Conservation (phyloP, 148 eudicot species). For the Vaccinium myrtillus region DNA sequence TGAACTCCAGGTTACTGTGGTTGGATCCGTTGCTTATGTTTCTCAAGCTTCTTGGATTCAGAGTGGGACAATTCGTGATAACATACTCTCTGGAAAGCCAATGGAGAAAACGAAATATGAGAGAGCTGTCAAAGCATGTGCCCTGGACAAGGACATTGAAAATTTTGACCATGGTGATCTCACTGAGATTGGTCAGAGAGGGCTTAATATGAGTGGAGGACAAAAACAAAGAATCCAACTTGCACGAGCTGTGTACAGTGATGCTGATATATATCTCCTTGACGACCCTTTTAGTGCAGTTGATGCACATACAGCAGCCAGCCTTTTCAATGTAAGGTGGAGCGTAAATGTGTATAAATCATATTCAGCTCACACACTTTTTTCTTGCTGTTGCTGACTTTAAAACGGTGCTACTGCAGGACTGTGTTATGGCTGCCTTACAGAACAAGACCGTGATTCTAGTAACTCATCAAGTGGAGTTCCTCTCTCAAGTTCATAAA, state of each 20-base stretch:
- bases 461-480: slow-evolving; percentile 79
- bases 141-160: slow-evolving; percentile 50
- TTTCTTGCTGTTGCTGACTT: not conserved
- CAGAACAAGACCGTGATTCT: slow-evolving; percentile 48
- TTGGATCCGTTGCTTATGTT: slow-evolving; percentile 61
- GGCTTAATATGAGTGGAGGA: slow-evolving; percentile 64
- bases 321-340: slow-evolving; percentile 44
- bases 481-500: slow-evolving; percentile 53
- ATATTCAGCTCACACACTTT: not conserved
- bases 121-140: slow-evolving; percentile 43
- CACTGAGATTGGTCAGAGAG: slow-evolving; percentile 67
- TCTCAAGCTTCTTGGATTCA: slow-evolving; percentile 61
- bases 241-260: slow-evolving; percentile 58
- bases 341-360: not conserved
- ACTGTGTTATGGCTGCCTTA: slow-evolving; percentile 58
- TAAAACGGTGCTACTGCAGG: slow-evolving; percentile 33
- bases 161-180: slow-evolving; percentile 48
- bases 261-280: slow-evolving; percentile 63
- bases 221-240: slow-evolving; percentile 66
- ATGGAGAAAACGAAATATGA: slow-evolving; percentile 47
- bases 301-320: slow-evolving; percentile 63
- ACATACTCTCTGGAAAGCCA: slow-evolving; percentile 49
- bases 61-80: slow-evolving; percentile 58
- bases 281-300: slow-evolving; percentile 77
- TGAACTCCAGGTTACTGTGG: slow-evolving; percentile 36